A percentile compares a stretch with the other conserved stretches of the same genome.
These are phyloP conservation scores for Vicia sativa DNA, from an alignment of 306 rosid genomes.

Conservation along the genomic window DNA sequence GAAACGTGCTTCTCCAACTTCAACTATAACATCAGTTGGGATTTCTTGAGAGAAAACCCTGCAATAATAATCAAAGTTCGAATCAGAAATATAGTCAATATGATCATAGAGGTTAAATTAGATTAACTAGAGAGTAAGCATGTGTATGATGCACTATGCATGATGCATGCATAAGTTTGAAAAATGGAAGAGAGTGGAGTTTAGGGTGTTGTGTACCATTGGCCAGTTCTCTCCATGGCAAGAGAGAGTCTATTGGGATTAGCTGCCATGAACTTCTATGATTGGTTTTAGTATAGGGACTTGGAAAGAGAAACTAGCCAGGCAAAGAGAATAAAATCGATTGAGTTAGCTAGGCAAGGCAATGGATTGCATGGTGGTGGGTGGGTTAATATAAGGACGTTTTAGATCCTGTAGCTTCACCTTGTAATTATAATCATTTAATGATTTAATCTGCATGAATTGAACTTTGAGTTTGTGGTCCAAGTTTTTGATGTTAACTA, in stretches of 20 bases:
- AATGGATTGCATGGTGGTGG: slow-evolving; percentile 28
- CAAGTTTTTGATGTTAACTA: slow-evolving; percentile 32
- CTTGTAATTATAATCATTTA: slow-evolving; percentile 11
- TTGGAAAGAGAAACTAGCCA: slow-evolving; percentile 27
- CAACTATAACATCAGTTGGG: slow-evolving; percentile 73
- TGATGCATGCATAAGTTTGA: slow-evolving; percentile 24
- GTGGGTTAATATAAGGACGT: slow-evolving; percentile 29
- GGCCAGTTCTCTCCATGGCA: slow-evolving; percentile 92
- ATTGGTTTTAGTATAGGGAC: slow-evolving; percentile 11
- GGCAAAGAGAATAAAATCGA: slow-evolving; percentile 32
- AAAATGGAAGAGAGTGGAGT: slow-evolving; percentile 4
- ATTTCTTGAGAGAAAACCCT: slow-evolving; percentile 87
- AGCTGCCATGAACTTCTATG: slow-evolving; percentile 51
- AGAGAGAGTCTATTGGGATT: slow-evolving; percentile 54
- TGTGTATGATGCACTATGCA: not conserved
- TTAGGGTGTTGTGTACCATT: slow-evolving; percentile 54
- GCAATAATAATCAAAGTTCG: not conserved
- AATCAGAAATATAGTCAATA: not conserved
- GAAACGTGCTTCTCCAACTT: slow-evolving; percentile 71
- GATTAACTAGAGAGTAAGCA: slow-evolving; percentile 11
- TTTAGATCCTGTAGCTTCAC: slow-evolving; percentile 22
- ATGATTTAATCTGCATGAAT: slow-evolving; percentile 31
- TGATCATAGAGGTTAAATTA: not conserved
- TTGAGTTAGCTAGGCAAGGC: not conserved
- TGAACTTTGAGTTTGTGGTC: slow-evolving; percentile 40